Base-by-base conservation (phyloP, 2,329 filamentous ascomycete genomes). In the Chrysosporium keratinophilum region DNA sequence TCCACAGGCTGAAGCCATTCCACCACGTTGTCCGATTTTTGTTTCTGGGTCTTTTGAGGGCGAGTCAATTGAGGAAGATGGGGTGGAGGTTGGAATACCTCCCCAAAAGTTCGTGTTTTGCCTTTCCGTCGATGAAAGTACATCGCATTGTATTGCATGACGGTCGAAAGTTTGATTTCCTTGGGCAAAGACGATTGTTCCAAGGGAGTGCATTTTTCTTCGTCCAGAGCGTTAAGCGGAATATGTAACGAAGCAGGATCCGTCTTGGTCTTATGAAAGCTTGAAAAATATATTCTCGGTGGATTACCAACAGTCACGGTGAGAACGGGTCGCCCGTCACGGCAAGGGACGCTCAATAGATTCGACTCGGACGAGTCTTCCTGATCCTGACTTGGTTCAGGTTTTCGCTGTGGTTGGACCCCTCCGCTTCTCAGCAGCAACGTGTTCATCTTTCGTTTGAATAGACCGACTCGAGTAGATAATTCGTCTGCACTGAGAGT, bases 241-340 rank as follows among this genome's bases (percentile, higher is more conserved):
- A n/a, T 19, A 5, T 14, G 19, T 1, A 17, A 19, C 3, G 19
- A 41, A 14, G 14, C 23, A 35, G n/a, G 73, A 67, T 23, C 62
- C 61, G 20, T 65, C 63, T 50, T 61, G 59, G 5, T 64, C 59
- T 7, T 70, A 59, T 85, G 87, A 48, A 95, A 74, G 67, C 90
- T 95, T 3, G 91, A 95, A 67, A 93, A 96, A 3, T 96, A 74
- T 56, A 91, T 86, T 61, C 83, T 84, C 35, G 84, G 82, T 40
- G 85, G 85, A 60, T 83, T 85, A 52, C 87, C 88, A 60, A 83
- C 84, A 31, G 50, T 52, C 1, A 95, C 74, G 0, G 87, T 91
- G 55, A 96, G 74, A 5, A 91, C 83, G 14, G 82, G 72, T 57
- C 74, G 77, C 53, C 78, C 69, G 59, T 78, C 67, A 59, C 74